A percentile compares a stretch with the other conserved stretches of the same genome.
Evolutionary conservation across 768 basidiomycete genomes (phyloP).

Genomic region (Tylopilus balloui): DNA sequence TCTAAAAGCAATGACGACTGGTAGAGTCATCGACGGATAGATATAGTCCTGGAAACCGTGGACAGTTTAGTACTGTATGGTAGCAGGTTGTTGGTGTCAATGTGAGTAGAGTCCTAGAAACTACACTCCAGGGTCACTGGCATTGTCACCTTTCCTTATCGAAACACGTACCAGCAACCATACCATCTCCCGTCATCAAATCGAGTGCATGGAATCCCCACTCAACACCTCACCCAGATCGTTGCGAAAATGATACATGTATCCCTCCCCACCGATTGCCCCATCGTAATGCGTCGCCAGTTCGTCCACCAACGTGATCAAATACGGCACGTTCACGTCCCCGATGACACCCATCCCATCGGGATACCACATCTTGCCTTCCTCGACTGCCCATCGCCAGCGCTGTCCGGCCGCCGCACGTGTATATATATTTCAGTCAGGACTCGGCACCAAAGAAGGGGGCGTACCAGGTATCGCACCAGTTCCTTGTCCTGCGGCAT

Average conservation of each 20-base stretch:
- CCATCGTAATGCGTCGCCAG: constrained; percentile 30
- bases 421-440: not conserved
- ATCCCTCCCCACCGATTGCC: constrained; percentile 23
- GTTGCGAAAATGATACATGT: constrained; percentile 24
- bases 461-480: constrained; percentile 56
- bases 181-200: not conserved
- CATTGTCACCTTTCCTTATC: not conserved
- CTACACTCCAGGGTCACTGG: not conserved
- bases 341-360: constrained; percentile 37
- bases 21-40: no score
- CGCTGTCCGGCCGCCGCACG: constrained; percentile 38
- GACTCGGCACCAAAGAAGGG: not conserved
- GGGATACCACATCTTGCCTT: constrained; percentile 49
- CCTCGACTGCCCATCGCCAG: constrained; percentile 68
- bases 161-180: not conserved
- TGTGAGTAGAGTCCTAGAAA: not conserved
- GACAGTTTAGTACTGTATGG: no score
- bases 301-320: constrained; percentile 38
- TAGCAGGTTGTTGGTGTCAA: not conserved
- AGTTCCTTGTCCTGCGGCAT: constrained; percentile 68
- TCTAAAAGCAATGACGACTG: no score
- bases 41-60: no score
- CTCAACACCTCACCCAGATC: constrained; percentile 15
- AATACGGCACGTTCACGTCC: constrained; percentile 34
- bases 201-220: not conserved